Conservation (phyloP, 257 asterid genomes). For the Mitragyna speciosa region DNA sequence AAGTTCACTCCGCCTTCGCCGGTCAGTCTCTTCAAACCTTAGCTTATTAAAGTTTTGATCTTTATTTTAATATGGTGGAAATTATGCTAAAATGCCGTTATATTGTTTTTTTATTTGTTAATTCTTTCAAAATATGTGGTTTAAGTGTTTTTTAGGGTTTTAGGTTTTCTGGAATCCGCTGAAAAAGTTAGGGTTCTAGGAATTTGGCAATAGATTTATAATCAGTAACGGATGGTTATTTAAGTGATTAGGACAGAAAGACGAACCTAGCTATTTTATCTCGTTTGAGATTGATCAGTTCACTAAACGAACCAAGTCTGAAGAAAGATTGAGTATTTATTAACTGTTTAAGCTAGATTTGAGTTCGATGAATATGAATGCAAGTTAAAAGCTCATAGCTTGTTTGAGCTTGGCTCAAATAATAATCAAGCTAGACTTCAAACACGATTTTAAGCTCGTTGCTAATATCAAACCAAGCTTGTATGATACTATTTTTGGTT, state of each 20-base stretch:
- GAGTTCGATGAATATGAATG: not conserved
- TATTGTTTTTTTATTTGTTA: not conserved
- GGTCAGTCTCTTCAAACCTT: constrained; percentile 50
- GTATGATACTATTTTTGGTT: not conserved
- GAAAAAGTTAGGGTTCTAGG: not conserved
- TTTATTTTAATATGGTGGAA: not conserved
- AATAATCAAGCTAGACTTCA: not conserved
- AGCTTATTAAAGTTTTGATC: constrained; percentile 13
- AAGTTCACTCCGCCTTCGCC: constrained; percentile 86
- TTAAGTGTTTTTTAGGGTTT: not conserved
- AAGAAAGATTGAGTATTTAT: not conserved
- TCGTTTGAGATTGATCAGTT: not conserved
- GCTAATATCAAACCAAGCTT: not conserved
- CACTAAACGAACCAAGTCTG: not conserved
- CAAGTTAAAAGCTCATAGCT: not conserved
- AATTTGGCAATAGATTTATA: not conserved
- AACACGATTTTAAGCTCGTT: not conserved
- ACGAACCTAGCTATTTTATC: not conserved
- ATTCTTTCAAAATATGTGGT: not conserved
- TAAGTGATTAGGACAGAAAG: not conserved
- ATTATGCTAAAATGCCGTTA: not conserved
- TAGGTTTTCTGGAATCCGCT: not conserved
- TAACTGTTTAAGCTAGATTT: not conserved
- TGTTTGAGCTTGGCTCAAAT: not conserved
- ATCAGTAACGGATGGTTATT: not conserved